phyloP scores from a whole-genome alignment of 2,329 filamentous ascomycete species.

The Paecilomyces fulvus region DNA sequence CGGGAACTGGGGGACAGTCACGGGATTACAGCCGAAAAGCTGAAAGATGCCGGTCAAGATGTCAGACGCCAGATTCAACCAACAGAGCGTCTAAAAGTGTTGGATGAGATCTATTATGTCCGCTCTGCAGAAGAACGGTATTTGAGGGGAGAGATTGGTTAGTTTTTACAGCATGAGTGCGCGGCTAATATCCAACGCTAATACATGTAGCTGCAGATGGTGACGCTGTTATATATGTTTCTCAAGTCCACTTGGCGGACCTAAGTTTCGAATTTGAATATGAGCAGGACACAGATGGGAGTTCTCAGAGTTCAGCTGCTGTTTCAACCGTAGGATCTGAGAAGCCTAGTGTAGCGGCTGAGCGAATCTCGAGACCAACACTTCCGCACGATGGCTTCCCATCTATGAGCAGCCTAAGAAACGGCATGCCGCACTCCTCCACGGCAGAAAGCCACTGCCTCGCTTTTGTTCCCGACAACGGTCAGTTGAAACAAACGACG shows the following conservation, averaged over 20 bases:
- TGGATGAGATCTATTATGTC: conserved; percentile 35
- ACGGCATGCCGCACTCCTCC: not conserved
- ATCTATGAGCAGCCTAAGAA: not conserved
- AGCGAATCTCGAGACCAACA: not conserved
- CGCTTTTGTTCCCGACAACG: not conserved
- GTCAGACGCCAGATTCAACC: conserved; percentile 30
- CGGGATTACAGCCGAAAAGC: conserved; percentile 28
- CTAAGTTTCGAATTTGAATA: conserved; percentile 11
- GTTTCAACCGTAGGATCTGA: not conserved
- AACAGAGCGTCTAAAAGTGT: conserved; percentile 23
- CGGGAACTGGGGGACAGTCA: conserved; percentile 28
- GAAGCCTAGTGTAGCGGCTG: not conserved
- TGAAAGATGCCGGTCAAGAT: conserved; percentile 32
- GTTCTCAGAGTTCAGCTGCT: not conserved
- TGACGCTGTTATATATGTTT: conserved; percentile 21
- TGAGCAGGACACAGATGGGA: conserved; percentile 1
- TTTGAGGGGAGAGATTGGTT: conserved; percentile 29
- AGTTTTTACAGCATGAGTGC: not conserved
- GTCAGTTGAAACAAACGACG: not conserved
- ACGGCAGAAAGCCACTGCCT: not conserved
- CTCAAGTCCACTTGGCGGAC: conserved; percentile 18
- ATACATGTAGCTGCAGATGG: conserved; percentile 12
- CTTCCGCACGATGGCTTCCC: not conserved
- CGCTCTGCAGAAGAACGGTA: conserved; percentile 31
- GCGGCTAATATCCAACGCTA: not conserved